Base-by-base conservation (phyloP, 164 flowering plant genomes). In the Piper betle region DNA sequence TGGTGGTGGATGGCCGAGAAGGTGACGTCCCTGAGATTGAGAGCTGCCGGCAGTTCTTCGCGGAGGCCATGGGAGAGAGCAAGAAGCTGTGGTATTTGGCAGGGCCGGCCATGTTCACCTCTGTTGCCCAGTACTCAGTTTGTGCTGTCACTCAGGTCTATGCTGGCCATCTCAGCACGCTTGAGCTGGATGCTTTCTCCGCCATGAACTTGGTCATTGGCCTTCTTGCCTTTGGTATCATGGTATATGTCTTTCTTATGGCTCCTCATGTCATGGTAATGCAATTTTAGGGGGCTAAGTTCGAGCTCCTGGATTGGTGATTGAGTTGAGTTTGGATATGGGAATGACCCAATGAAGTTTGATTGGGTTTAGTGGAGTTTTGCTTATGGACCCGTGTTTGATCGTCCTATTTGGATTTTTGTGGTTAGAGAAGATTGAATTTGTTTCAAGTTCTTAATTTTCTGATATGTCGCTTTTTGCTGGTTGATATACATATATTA, bases 141-240 rank as follows among this genome's bases (percentile, higher is more conserved):
- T 69, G 71, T n/a, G 72, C 55, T 5, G 18, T 74, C 53, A 71
- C 77, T 1, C 74, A 68, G 52, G 72, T 63, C 25, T 74, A 68
- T 18, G 77, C 69, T 0, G 77, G 77, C 2, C 74, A 66, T 17
- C 68, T 74, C 20, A 63, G 67, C 15, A 68, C 70, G 3, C 70
- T 71, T 11, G 74, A 74, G 52, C 74, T 74, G 17, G 77, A 65
- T n/a, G n/a, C n/a, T n/a, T n/a, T n/a, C n/a, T n/a, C n/a, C n/a
- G n/a, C n/a, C n/a, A n/a, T n/a, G n/a, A n/a, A n/a, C n/a, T n/a
- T n/a, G n/a, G n/a, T n/a, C n/a, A n/a, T n/a, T n/a, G n/a, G n/a
- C n/a, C n/a, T n/a, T n/a, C n/a, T n/a, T n/a, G n/a, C n/a, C n/a
- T n/a, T n/a, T n/a, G n/a, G n/a, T n/a, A n/a, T n/a, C n/a, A n/a